A percentile compares a stretch with the other conserved stretches of the same genome.
Evolutionary conservation across 2,329 filamentous ascomycete genomes (phyloP).

Genomic region (Trichophyton benhamiae): DNA sequence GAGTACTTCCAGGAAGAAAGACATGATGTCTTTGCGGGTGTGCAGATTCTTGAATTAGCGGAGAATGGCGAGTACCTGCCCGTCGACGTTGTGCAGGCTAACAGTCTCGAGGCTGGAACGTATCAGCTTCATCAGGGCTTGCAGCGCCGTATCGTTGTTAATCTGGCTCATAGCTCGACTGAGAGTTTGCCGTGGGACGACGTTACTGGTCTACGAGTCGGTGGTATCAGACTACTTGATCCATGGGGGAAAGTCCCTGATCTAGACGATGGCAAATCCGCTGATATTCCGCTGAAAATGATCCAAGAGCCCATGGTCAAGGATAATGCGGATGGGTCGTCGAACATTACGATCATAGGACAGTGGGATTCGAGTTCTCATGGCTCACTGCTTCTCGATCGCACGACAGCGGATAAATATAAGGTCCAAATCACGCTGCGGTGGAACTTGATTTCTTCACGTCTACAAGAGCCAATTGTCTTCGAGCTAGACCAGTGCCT

Average conservation of each 20-base stretch:
- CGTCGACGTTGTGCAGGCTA: conserved; percentile 81
- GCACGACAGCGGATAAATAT: conserved; percentile 83
- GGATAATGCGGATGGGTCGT: conserved; percentile 80
- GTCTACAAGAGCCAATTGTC: conserved; percentile 74
- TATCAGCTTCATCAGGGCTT: conserved; percentile 94
- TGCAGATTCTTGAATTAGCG: conserved; percentile 83
- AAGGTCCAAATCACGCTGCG: conserved; percentile 75
- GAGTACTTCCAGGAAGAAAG: conserved; percentile 90
- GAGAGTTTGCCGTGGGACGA: conserved; percentile 82
- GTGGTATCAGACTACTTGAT: conserved; percentile 72
- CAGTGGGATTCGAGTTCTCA: conserved; percentile 97
- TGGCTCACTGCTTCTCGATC: conserved; percentile 81
- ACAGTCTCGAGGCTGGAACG: conserved; percentile 71
- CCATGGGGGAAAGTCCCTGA: conserved; percentile 74
- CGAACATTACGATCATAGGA: conserved; percentile 70
- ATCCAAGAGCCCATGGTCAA: conserved; percentile 66
- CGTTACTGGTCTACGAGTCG: conserved; percentile 62
- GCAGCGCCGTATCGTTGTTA: conserved; percentile 75
- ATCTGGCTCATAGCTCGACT: conserved; percentile 81
- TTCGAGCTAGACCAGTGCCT: conserved; percentile 71
- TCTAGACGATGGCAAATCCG: conserved; percentile 51
- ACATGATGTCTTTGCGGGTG: conserved; percentile 77
- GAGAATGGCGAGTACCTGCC: conserved; percentile 85
- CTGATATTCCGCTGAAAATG: conserved; percentile 65
- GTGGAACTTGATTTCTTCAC: conserved; percentile 76